Percentiles rank a stretch among this genome's conserved stretches.
Conservation (phyloP, 1,139 yeast species). For the Nakaseomyces glabratus region DNA sequence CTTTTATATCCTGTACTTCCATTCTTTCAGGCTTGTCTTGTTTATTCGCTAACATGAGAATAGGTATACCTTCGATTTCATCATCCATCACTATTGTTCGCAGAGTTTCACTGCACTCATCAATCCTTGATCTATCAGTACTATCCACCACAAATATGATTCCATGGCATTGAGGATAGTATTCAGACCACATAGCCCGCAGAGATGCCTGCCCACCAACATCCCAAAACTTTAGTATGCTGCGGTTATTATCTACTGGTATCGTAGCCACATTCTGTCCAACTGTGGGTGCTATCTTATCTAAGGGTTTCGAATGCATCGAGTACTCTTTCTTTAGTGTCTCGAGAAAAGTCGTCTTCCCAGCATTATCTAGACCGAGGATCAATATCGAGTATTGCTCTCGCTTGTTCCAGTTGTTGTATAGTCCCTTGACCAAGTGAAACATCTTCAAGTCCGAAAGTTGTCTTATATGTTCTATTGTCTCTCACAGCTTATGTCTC, state of each 20-base stretch:
- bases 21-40: slow-evolving; percentile 82
- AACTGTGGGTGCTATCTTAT: slow-evolving; percentile 56
- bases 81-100: slow-evolving; percentile 39
- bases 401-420: slow-evolving; percentile 45
- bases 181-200: slow-evolving; percentile 78
- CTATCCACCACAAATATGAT: slow-evolving; percentile 89
- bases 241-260: slow-evolving; percentile 39
- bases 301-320: slow-evolving; percentile 30
- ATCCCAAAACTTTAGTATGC: slow-evolving; percentile 81
- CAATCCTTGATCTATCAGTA: slow-evolving; percentile 70
- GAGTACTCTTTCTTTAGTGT: slow-evolving; percentile 46
- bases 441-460: slow-evolving; percentile 53
- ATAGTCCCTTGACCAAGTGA: slow-evolving; percentile 54
- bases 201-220: slow-evolving; percentile 87
- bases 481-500: too few species aligned
- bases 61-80: slow-evolving; percentile 67
- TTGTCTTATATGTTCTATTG: too few species aligned
- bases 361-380: slow-evolving; percentile 90
- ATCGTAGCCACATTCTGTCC: slow-evolving; percentile 63
- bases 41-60: slow-evolving; percentile 89
- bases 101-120: slow-evolving; percentile 61
- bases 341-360: slow-evolving; percentile 78
- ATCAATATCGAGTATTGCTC: slow-evolving; percentile 71
- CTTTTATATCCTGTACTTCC: slow-evolving; percentile 69
- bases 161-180: slow-evolving; percentile 80